Percentiles rank a stretch among this genome's conserved stretches.
phyloP scores from a whole-genome alignment of 139 green algal species.

The Coelastrella sp. region DNA sequence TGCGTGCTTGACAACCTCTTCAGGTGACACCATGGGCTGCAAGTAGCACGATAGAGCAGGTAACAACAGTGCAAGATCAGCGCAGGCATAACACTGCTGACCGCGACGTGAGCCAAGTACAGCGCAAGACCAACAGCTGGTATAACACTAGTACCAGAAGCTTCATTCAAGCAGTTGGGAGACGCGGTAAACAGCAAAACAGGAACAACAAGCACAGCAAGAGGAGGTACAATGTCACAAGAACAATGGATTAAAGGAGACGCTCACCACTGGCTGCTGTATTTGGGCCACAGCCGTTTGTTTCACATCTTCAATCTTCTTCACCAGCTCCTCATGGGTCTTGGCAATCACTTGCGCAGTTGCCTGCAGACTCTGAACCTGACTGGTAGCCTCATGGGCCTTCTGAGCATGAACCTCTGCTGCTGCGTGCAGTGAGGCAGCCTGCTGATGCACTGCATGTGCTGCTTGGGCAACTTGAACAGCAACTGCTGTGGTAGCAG shows the following conservation, averaged over 20 bases:
- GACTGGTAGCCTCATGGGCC: conserved; percentile 41
- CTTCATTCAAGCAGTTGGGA: background rate
- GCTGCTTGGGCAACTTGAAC: conserved; percentile 43
- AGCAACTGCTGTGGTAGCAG: conserved; percentile 15
- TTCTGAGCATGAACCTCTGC: conserved; percentile 36
- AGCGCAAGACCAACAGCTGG: background rate
- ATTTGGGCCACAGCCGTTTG: conserved; percentile 53
- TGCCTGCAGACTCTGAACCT: conserved; percentile 60
- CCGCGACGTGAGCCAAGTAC: too few species aligned
- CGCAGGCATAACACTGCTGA: too few species aligned
- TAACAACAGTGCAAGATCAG: background rate
- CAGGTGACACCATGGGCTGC: conserved; percentile 26
- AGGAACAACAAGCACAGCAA: background rate
- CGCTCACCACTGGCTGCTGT: conserved; percentile 38
- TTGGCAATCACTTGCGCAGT: conserved; percentile 56
- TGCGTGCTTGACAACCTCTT: conserved; percentile 55
- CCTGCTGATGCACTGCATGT: conserved; percentile 39
- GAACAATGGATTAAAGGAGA: background rate
- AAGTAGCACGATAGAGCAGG: background rate
- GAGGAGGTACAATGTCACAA: background rate
- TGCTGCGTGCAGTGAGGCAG: conserved; percentile 55
- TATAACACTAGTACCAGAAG: background rate
- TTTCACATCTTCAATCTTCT: conserved; percentile 52
- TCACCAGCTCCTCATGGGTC: conserved; percentile 45
- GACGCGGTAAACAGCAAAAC: background rate